Conservation (phyloP, 139 green algal species). For the Coelastrella sp. region DNA sequence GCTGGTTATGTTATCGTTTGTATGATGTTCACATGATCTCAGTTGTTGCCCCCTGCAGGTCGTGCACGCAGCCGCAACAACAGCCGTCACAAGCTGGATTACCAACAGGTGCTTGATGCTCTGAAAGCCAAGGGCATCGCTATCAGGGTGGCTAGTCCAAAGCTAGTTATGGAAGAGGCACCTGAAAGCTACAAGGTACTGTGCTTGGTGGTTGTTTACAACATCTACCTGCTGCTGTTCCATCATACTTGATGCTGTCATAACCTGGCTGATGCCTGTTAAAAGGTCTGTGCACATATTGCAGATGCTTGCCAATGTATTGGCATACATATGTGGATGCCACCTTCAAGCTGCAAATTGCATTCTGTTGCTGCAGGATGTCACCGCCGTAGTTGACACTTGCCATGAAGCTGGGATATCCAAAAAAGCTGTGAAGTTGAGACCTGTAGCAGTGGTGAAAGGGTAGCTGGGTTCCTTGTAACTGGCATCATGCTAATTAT, state of each 20-base stretch:
- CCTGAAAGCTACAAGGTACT: slow-evolving; percentile 88
- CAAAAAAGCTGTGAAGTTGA: slow-evolving; percentile 85
- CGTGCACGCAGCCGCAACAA: slow-evolving; percentile 80
- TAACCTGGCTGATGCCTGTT: too few relatives aligned
- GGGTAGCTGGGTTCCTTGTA: slow-evolving; percentile 72
- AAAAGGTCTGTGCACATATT: too few relatives aligned
- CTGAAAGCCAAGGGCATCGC: slow-evolving; percentile 87
- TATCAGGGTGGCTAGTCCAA: slow-evolving; percentile 84
- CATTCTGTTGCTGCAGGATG: slow-evolving; percentile 57
- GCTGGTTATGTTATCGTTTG: too few relatives aligned
- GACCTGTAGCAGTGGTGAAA: slow-evolving; percentile 91
- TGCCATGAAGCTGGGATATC: slow-evolving; percentile 88
- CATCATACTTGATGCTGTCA: too few relatives aligned
- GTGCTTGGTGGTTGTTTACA: too few relatives aligned
- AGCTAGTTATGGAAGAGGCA: slow-evolving; percentile 92
- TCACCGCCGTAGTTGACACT: slow-evolving; percentile 88
- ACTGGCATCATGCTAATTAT: too few relatives aligned
- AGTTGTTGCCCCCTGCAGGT: slow-evolving; percentile 44
- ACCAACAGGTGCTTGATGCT: slow-evolving; percentile 82
- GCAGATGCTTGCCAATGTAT: too few relatives aligned
- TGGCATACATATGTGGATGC: background rate
- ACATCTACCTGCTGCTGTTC: too few relatives aligned
- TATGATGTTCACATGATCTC: background rate
- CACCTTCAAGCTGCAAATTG: background rate
- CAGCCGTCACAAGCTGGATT: slow-evolving; percentile 80